A percentile compares a stretch with the other conserved stretches of the same genome.
phyloP scores from a whole-genome alignment of 352 stramenopile genomes.

The Pythium monospermum region DNA sequence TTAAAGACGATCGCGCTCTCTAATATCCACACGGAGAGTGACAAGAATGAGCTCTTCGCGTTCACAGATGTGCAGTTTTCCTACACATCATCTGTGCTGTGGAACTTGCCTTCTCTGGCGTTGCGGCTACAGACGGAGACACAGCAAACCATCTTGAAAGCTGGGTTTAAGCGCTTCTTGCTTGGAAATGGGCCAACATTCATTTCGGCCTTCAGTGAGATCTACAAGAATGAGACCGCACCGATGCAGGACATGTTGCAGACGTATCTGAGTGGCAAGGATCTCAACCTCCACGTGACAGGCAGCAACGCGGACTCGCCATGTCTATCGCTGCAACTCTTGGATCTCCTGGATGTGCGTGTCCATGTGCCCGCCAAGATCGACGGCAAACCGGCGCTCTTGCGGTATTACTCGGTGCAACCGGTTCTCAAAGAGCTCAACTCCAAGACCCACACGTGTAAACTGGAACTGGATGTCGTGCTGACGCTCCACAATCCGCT shows the following conservation, averaged over 20 bases:
- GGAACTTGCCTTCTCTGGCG: conserved; percentile 71
- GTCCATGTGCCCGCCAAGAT: conserved; percentile 64
- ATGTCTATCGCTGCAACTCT: conserved; percentile 67
- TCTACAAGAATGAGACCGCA: conserved; percentile 56
- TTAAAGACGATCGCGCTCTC: conserved; percentile 73
- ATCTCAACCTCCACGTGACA: conserved; percentile 51
- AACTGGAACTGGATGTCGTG: conserved; percentile 62
- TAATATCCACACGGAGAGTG: conserved; percentile 57
- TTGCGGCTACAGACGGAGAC: conserved; percentile 39
- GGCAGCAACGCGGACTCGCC: conserved; percentile 40
- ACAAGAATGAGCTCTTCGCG: conserved; percentile 59
- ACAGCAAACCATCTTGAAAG: conserved; percentile 46
- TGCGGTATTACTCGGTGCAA: conserved; percentile 54
- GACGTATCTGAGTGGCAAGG: conserved; percentile 58
- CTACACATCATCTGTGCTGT: conserved; percentile 54
- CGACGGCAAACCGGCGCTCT: conserved; percentile 59
- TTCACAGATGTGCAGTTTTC: conserved; percentile 78
- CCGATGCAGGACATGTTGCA: conserved; percentile 66
- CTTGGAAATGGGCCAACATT: conserved; percentile 67
- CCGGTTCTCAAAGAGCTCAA: conserved; percentile 71
- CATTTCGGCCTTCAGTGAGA: conserved; percentile 70
- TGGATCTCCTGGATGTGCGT: conserved; percentile 57
- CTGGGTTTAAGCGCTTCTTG: conserved; percentile 65
- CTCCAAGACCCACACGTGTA: conserved; percentile 63
- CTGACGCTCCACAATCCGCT: conserved; percentile 78